These are phyloP conservation scores for Brassica rapa DNA, from an alignment of 345 rosid genomes.

Conservation along the genomic window DNA sequence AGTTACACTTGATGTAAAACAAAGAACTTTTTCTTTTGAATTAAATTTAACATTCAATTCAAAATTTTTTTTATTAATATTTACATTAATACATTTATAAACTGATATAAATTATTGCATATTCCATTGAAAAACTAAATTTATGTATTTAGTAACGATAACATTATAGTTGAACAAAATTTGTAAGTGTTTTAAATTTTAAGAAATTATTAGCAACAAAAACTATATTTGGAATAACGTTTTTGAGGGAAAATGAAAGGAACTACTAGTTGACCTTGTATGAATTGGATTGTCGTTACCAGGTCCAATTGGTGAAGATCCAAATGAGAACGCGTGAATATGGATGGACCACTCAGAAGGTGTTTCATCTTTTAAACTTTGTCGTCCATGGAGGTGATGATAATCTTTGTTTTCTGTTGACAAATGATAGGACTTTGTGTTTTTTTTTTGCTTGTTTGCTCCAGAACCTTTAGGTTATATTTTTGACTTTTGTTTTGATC, in stretches of 20 bases:
- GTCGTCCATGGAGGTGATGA: conserved; percentile 92
- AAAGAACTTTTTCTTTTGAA: too few relatives aligned
- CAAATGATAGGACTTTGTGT: background rate
- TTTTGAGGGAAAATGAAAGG: background rate
- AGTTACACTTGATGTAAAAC: too few relatives aligned
- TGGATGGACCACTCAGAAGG: conserved; percentile 98
- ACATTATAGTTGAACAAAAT: background rate
- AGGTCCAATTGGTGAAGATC: conserved; percentile 88
- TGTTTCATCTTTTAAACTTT: conserved; percentile 95
- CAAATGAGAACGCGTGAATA: conserved; percentile 95
- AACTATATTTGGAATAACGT: too few relatives aligned
- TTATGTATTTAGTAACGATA: too few relatives aligned
- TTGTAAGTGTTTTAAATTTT: background rate
- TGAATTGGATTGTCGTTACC: conserved; percentile 25
- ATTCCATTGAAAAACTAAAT: too few relatives aligned
- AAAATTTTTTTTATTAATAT: too few relatives aligned
- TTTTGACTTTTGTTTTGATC: background rate
- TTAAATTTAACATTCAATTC: too few relatives aligned
- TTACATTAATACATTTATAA: too few relatives aligned
- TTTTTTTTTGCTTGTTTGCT: background rate
- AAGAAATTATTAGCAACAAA: too few relatives aligned
- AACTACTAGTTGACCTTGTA: background rate
- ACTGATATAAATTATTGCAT: too few relatives aligned
- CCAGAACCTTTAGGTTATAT: background rate
- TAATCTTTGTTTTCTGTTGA: conserved; percentile 12